Base-by-base conservation (phyloP, 768 basidiomycete species). In the Amylocystis lapponica region DNA sequence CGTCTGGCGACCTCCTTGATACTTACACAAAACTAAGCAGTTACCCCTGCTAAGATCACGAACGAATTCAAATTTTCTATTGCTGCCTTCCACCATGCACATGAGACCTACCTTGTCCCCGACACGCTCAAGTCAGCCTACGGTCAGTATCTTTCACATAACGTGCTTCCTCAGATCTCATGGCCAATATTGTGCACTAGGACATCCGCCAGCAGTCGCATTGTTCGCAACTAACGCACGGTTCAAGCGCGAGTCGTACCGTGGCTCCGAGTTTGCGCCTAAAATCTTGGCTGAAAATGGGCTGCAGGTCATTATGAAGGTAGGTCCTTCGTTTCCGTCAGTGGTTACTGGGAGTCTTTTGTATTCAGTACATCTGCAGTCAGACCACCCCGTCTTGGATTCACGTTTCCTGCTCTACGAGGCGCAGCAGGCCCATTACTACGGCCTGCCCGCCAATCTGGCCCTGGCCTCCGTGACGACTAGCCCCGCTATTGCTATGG, bases 51-150 rank as follows among this genome's bases (percentile, higher is more conserved):
- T 7, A n/a, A 92, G n/a, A 71, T 96, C 38, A 81, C 88, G 27
- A 88, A 95, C 58, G 93, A 96, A 63, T 97, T 94, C 70, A 67
- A 89, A 53, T 92, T 91, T 57, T 74, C 79, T 2, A 71, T 93
- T 22, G 78, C 85, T 5, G 83, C 87, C 5, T 81, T 93, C 57
- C 89, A 93, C 55, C 85, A 89, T 56, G 93, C 91, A 7, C 82
- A 89, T 42, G 91, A 95, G 60, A 79, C 90, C 1, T 96, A 89
- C 64, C 74, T 96, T n/a, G 84, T 93, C 19, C 88, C 92, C 1
- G 78, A 79, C 19, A 65, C 85, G 4, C 65, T 97, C 48, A 94
- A 91, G 63, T 68, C 75, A 60, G 78, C 83, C 48, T 93, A 72
- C 27, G 59, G 52, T 54, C 16, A 30, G 45, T 2, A 7, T 27